Evolutionary conservation across 148 eudicot genomes (phyloP).

Genomic region (Rhododendron mucronatum): DNA sequence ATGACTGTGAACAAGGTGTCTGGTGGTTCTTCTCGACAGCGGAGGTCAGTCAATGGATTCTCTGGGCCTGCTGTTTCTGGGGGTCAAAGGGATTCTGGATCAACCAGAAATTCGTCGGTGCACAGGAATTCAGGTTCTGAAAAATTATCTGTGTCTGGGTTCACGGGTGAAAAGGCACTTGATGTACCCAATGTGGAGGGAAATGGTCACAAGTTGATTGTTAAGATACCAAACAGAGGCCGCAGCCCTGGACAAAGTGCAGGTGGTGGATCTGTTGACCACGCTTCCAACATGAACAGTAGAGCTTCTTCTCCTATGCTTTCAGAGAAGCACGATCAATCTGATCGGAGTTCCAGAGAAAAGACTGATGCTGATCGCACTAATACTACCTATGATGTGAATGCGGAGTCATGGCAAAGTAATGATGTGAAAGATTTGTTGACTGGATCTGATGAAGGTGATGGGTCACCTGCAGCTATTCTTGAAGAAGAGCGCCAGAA

Average conservation of each 20-base stretch:
- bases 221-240: conserved; percentile 65
- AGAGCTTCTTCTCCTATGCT: conserved; percentile 57
- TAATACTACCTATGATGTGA: conserved; percentile 26
- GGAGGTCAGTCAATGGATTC: conserved; percentile 48
- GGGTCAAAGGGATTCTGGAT: conserved; percentile 30
- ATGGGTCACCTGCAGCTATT: conserved; percentile 33
- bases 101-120: conserved; percentile 33
- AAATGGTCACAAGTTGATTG: conserved; percentile 66
- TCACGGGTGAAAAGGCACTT: conserved; percentile 27
- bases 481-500: conserved; percentile 23
- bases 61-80: conserved; percentile 32
- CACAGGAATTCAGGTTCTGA: conserved; percentile 39
- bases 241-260: conserved; percentile 58
- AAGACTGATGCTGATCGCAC: conserved; percentile 25
- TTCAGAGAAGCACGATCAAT: conserved; percentile 52
- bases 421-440: conserved; percentile 37
- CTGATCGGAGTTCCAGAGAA: conserved; percentile 33
- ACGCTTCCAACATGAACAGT: conserved; percentile 42
- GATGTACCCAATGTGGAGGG: conserved; percentile 39
- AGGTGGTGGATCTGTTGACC: conserved; percentile 44
- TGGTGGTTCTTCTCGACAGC: conserved; percentile 42
- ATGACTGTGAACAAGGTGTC: conserved; percentile 37
- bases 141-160: conserved; percentile 34
- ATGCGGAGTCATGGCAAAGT: conserved; percentile 42
- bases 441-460: conserved; percentile 41